A percentile compares a stretch with the other conserved stretches of the same genome.
These are phyloP conservation scores for Podospora comata DNA, from an alignment of 495 filamentous ascomycete species.

Conservation along the genomic window DNA sequence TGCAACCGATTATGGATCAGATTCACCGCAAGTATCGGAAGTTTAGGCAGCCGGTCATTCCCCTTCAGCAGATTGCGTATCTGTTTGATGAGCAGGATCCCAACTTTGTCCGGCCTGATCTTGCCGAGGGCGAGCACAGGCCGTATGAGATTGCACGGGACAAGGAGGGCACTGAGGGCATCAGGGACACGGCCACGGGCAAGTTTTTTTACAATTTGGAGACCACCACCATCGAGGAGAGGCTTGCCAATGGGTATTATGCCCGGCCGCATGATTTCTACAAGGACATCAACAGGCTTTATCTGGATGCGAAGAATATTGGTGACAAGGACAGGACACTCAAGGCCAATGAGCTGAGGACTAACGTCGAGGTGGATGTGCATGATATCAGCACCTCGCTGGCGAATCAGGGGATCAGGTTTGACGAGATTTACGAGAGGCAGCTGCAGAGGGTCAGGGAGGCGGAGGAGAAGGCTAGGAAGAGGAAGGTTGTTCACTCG, in stretches of 20 bases:
- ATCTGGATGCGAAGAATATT: conserved; percentile 72
- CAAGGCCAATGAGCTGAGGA: conserved; percentile 82
- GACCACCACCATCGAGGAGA: conserved; percentile 87
- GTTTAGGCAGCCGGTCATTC: conserved; percentile 76
- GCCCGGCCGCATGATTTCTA: conserved; percentile 83
- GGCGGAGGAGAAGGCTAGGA: conserved; percentile 58
- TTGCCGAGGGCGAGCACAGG: conserved; percentile 58
- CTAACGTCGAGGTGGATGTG: conserved; percentile 91
- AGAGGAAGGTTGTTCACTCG: conserved; percentile 48
- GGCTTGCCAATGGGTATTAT: conserved; percentile 92
- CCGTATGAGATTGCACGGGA: conserved; percentile 75
- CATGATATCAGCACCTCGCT: conserved; percentile 64
- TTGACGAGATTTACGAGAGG: conserved; percentile 62
- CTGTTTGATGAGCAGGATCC: conserved; percentile 79
- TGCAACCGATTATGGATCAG: conserved; percentile 94
- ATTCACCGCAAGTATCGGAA: conserved; percentile 79
- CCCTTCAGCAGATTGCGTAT: conserved; percentile 67
- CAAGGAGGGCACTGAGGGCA: conserved; percentile 66
- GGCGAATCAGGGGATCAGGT: conserved; percentile 33
- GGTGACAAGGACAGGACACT: conserved; percentile 74
- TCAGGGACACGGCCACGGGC: conserved; percentile 64
- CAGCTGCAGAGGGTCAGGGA: conserved; percentile 68
- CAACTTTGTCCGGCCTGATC: conserved; percentile 72
- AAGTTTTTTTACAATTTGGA: conserved; percentile 96
- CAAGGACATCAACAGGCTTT: conserved; percentile 75